Evolutionary conservation across 2,329 filamentous ascomycete genomes (phyloP), one percentile per base, ranked within the genome.

Genomic region (Penicillium sp.): DNA sequence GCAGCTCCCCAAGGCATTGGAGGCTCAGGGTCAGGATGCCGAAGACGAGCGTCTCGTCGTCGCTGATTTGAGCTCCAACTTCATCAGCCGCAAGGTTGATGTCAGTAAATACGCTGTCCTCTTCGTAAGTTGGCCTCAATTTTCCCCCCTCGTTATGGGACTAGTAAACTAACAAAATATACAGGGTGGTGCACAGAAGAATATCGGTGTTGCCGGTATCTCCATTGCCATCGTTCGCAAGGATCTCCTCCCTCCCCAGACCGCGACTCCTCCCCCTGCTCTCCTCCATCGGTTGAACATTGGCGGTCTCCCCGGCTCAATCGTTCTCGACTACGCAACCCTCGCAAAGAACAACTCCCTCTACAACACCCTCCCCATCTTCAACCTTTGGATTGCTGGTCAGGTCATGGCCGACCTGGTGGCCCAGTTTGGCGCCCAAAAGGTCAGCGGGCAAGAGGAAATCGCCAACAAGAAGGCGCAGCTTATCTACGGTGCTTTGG

Each of bases 311-410:
- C 77, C 76, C 12, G 72, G 73, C 0, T 92, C 93, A 2, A 84
- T 90, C 19, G 84, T 97, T 43, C 80, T 97, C 48, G 85, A 90
- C 63, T 97, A 93, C 71, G 88, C 91, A 61, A 91, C 85, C 0
- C 89, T 94, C 64, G 88, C 90, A 41, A 95, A 95, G 81, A 95
- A 95, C 79, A 94, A 96, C 79, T 94, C 89, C 67, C 82, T 97
- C 29, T 97, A 97, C 80, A 97, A 97, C 77, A 97, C 93, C 0
- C 80, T 97, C 12, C 93, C 91, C 69, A 96, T 97, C 69, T 96
- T 97, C 62, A 93, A 93, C 73, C 89, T 97, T 38, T 97, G 89
- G 69, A 85, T 97, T 54, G 90, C 91, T 17, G 92, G 92, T n/a
- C 86, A 90, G 72, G 93, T 97, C 51, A 87, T 97, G 71, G 86